These are phyloP conservation scores for Neurospora sp. DNA, from an alignment of 495 filamentous ascomycete species.

Conservation along the genomic window DNA sequence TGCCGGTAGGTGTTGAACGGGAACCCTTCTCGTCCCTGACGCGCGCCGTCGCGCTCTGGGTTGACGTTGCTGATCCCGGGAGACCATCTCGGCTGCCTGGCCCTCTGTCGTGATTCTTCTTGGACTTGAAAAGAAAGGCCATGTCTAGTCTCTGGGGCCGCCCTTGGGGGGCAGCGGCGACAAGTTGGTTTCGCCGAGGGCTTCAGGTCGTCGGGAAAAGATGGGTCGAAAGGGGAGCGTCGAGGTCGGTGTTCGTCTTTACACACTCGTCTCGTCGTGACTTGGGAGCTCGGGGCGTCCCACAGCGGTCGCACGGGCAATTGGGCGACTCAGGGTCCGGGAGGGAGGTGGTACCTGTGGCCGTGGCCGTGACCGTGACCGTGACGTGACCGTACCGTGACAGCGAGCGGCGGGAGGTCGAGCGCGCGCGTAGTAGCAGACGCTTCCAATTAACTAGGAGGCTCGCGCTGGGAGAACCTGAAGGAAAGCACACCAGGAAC, in stretches of 20 bases:
- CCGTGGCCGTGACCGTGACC: not conserved
- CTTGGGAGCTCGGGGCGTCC: not conserved
- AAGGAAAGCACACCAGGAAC: conserved; percentile 1
- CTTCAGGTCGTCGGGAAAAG: not conserved
- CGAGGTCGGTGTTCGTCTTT: not conserved
- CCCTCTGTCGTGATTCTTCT: conserved; percentile 49
- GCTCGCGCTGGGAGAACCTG: not conserved
- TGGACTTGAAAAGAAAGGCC: conserved; percentile 66
- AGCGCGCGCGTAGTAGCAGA: not conserved
- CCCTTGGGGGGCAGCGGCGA: not conserved
- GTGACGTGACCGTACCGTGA: not conserved
- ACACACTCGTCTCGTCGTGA: not conserved
- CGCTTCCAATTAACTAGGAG: not conserved
- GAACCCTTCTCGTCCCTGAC: conserved; percentile 39
- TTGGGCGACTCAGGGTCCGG: not conserved
- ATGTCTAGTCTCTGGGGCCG: conserved; percentile 31
- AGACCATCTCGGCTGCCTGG: conserved; percentile 36
- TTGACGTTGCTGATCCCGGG: conserved; percentile 23
- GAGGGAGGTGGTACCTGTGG: not conserved
- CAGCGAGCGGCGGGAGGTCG: not conserved
- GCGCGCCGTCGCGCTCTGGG: conserved; percentile 29
- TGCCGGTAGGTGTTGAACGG: conserved; percentile 44
- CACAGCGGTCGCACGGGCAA: not conserved
- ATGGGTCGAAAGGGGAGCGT: not conserved
- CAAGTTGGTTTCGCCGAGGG: not conserved